Base-by-base conservation (phyloP, 2,329 filamentous ascomycete genomes). In the Aspergillus fumigatus region DNA sequence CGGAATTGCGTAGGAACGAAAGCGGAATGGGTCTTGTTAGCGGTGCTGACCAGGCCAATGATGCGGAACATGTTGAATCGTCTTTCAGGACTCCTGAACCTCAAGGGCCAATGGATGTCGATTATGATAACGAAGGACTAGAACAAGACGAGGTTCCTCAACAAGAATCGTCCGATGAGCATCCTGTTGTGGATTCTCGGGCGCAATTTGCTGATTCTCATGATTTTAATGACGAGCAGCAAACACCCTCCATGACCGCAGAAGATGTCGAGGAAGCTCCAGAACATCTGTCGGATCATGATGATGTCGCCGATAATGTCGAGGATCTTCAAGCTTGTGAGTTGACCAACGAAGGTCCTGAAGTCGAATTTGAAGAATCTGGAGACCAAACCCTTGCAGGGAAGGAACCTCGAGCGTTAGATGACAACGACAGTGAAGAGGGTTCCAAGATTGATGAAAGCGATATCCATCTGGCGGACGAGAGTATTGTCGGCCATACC, bases 291-390 rank as follows among this genome's bases (percentile, higher is more conserved):
- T 9, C 21, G 3, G 40, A 43, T 47, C 9, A 23, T 23, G 43
- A n/a, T 14, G 43, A 47, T 23, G 32, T n/a, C 14, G 32, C 17
- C 32, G 32, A 38, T 4, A 45, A 19, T 43, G 27, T n/a, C 14
- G 17, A 50, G 17, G 10, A 41, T 5, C 5, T 6, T 9, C 11
- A 35, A 35, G 3, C 23, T 32, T 27, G 53, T 8, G 52, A 50
- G n/a, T 41, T 45, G 21, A 29, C 17, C 14, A 29, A 53, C 23
- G 61, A 63, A 23, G 57, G 52, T 1, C 59, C 62, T 56, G 67
- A 67, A 53, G 58, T 64, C 45, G 25, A 59, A 8, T 51, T 52
- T 8, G 55, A 60, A 8, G 55, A 55, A 3, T 29, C 52, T 40
- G 38, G 35, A n/a, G n/a, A n/a, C n/a, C n/a, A n/a, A 25, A 53